phyloP scores from a whole-genome alignment of 2,329 filamentous ascomycete species.

The Trichocomaceae sp. region DNA sequence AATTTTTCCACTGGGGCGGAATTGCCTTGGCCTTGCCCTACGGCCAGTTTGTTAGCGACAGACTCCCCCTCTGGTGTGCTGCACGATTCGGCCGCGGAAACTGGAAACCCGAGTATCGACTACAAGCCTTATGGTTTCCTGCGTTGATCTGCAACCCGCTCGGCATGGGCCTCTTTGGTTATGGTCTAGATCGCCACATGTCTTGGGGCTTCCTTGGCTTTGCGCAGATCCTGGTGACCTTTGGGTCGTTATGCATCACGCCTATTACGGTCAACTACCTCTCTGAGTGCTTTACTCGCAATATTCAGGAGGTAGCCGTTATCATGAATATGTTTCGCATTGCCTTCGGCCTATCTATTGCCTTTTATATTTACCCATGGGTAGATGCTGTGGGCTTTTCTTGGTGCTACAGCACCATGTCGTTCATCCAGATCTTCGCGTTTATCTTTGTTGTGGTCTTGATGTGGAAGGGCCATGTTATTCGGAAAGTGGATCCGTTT shows the following conservation, averaged over 20 bases:
- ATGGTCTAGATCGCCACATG: conserved; percentile 1
- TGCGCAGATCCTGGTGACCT: conserved; percentile 1
- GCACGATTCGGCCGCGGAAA: conserved; percentile 2
- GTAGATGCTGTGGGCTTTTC: neutral
- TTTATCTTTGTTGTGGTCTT: conserved; percentile 1
- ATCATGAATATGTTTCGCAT: conserved; percentile 6
- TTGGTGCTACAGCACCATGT: conserved; percentile 6
- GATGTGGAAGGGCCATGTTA: conserved; percentile 12
- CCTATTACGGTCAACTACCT: conserved; percentile 9
- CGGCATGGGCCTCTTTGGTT: conserved; percentile 6
- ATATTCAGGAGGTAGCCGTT: neutral
- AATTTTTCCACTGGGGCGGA: conserved; percentile 7
- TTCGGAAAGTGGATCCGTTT: conserved; percentile 2
- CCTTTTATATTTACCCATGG: conserved; percentile 7
- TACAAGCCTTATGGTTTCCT: conserved; percentile 5
- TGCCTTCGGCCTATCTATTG: neutral
- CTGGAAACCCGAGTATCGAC: conserved; percentile 11
- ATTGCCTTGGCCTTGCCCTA: neutral
- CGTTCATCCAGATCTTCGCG: conserved; percentile 3
- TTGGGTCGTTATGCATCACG: neutral
- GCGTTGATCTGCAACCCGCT: conserved; percentile 2
- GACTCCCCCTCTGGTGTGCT: conserved; percentile 4
- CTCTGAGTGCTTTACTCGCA: conserved; percentile 8
- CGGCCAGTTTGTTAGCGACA: conserved; percentile 5
- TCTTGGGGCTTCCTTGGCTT: conserved; percentile 4